These are phyloP conservation scores for Alternaria gansuensis DNA, from an alignment of 2,329 filamentous ascomycete genomes.

Conservation along the genomic window DNA sequence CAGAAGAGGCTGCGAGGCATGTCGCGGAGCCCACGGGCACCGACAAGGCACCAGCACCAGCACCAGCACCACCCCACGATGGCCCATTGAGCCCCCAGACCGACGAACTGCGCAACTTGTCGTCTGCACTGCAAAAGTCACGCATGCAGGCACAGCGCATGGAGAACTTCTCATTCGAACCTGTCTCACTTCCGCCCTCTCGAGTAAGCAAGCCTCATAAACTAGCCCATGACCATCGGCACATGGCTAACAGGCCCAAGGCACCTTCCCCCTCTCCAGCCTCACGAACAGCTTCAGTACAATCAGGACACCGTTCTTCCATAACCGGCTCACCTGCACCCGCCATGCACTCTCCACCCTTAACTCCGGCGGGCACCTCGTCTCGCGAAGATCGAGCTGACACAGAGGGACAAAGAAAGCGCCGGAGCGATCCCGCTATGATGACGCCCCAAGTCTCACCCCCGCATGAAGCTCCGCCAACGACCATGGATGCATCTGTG, in stretches of 20 bases:
- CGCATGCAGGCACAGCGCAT: constrained; percentile 83
- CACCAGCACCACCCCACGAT: constrained; percentile 18
- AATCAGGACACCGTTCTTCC: constrained; percentile 59
- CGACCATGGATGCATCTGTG: constrained; percentile 48
- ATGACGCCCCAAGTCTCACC: constrained; percentile 66
- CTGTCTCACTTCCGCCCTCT: constrained; percentile 85
- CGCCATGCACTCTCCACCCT: constrained; percentile 83
- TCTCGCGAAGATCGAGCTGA: constrained; percentile 61
- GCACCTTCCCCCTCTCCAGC: constrained; percentile 59
- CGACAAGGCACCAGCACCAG: constrained; percentile 17
- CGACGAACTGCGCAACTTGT: constrained; percentile 73
- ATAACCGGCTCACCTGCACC: constrained; percentile 72
- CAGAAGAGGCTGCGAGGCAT: constrained; percentile 45
- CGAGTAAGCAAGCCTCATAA: constrained; percentile 67
- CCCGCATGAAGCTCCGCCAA: constrained; percentile 64
- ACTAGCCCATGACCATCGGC: constrained; percentile 9
- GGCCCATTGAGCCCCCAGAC: constrained; percentile 55
- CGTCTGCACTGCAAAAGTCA: constrained; percentile 74
- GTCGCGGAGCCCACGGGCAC: constrained; percentile 42
- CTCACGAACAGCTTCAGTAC: constrained; percentile 59
- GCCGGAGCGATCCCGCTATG: constrained; percentile 58
- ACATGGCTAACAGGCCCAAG: constrained; percentile 46
- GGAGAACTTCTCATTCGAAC: constrained; percentile 88
- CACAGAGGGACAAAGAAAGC: constrained; percentile 50
- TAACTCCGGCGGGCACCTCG: constrained; percentile 83